Conservation (phyloP, 805 yeast genomes). For the Candida parachauliodes region DNA sequence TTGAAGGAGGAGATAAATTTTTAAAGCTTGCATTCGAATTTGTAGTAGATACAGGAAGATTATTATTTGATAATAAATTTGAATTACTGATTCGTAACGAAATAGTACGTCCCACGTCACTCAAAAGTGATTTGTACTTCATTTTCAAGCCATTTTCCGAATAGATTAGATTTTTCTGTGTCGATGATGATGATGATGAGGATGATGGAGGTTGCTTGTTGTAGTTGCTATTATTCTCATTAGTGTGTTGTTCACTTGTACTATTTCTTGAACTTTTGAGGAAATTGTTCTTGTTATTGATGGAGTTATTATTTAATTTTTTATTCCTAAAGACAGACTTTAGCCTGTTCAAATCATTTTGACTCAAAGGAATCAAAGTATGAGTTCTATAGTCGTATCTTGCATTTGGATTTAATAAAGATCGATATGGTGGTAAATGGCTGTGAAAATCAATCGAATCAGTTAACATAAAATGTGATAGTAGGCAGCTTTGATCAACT, state of each 20-base stretch:
- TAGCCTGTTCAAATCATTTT: conserved; percentile 25
- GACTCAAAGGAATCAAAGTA: conserved; percentile 35
- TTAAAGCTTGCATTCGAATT: neutral
- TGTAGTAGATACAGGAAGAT: neutral
- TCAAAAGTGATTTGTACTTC: conserved; percentile 46
- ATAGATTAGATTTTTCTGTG: neutral
- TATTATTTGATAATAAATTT: conserved; percentile 11
- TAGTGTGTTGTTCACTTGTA: neutral
- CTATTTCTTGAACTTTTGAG: neutral
- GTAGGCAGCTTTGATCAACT: no score
- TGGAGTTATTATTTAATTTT: conserved; percentile 1
- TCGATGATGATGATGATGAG: conserved; percentile 1
- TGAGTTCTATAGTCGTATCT: conserved; percentile 51
- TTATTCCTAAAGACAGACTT: conserved; percentile 7
- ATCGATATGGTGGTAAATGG: conserved; percentile 51
- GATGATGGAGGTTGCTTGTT: neutral
- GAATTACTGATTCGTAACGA: conserved; percentile 27
- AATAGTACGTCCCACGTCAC: conserved; percentile 46
- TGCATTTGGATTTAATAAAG: conserved; percentile 46
- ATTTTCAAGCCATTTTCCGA: conserved; percentile 27
- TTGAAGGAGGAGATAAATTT: neutral
- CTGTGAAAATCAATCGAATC: conserved; percentile 19
- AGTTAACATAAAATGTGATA: conserved; percentile 1
- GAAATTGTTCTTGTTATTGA: neutral
- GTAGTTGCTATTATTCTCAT: neutral